Evolutionary conservation across 1,139 yeast species (phyloP), one percentile per base, ranked within the genome.

Genomic region (Scheffersomyces illinoinensis): DNA sequence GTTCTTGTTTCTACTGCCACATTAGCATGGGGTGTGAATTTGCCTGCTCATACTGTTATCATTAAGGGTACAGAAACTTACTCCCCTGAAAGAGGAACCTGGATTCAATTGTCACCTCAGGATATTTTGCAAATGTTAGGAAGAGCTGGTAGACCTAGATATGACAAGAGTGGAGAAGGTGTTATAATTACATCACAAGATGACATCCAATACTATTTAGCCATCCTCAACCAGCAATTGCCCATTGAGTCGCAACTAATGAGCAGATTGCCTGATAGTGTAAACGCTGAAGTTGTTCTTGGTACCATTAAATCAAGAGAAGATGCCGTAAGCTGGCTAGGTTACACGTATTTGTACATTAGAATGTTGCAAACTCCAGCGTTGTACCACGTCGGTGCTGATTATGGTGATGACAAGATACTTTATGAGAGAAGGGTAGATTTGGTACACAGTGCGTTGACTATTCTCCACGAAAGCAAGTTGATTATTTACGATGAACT

Each of bases 21-120:
- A 0, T 83, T 95, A 63, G 98, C 99, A 0, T 95, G 98, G 99
- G 99, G 99, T 81, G 98, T 95, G 49, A 95, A 95, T 70, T 81
- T 95, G 58, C 99, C 99, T 0, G 98, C 98, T 0, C 98, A 95
- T 66, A 92, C 98, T 0, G 99, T 95, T 39, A 88, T 95, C 39
- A 91, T 95, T 61, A 93, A 95, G 68, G 99, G 98, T 0, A 95
- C 99, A 0, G 97, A 93, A 67, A 88, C 95, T 0, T 96, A 95
- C 68, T 90, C 96, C 2, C 98, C 99, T 0, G 96, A 90, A 66
- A 85, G 85, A 62, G 97, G 98, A 56, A 76, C 85, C 1, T 93
- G 98, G 97, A 86, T 87, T 2, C 96, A 91, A 66, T 76, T 95
- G 14, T 89, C 97, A 0, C 96, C 98, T 0, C 98, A 93, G 68